Percentiles rank a stretch among this genome's conserved stretches.
Evolutionary conservation across 1,139 yeast genomes (phyloP).

Genomic region (Eremothecium coryli): DNA sequence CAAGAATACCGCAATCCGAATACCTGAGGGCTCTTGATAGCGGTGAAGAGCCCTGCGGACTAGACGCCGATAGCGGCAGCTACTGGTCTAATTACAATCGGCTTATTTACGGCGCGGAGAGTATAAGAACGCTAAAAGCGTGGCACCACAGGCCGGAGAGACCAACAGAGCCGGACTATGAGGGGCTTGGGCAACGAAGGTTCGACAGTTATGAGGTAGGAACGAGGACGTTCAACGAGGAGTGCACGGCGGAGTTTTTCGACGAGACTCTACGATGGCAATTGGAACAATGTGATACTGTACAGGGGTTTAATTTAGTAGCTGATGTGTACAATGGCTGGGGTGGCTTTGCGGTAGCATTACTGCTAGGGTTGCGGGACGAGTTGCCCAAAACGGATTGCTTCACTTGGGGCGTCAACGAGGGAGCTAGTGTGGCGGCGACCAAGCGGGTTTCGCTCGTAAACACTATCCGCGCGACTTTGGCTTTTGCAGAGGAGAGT

Average conservation of each 20-base stretch:
- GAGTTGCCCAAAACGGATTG: slow-evolving; percentile 59
- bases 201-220: slow-evolving; percentile 43
- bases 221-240: slow-evolving; percentile 37
- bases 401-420: slow-evolving; percentile 47
- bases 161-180: slow-evolving; percentile 28
- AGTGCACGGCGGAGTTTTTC: slow-evolving; percentile 38
- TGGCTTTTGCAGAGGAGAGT: slow-evolving; percentile 20
- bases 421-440: slow-evolving; percentile 22
- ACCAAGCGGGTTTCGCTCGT: slow-evolving; percentile 10
- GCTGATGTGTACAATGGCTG: slow-evolving; percentile 71
- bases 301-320: slow-evolving; percentile 60
- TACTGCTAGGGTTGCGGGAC: slow-evolving; percentile 51
- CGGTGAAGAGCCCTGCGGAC: slow-evolving; percentile 33
- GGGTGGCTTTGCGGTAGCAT: slow-evolving; percentile 63
- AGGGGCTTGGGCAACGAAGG: slow-evolving; percentile 16
- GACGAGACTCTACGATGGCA: slow-evolving; percentile 52
- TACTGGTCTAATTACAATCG: slow-evolving; percentile 82
- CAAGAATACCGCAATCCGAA: slow-evolving; percentile 37
- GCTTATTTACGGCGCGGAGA: slow-evolving; percentile 56
- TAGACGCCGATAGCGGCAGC: slow-evolving; percentile 38
- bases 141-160: slow-evolving; percentile 40
- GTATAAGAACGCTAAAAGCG: slow-evolving; percentile 43
- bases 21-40: slow-evolving; percentile 58
- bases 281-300: slow-evolving; percentile 68
- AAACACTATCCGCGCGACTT: slow-evolving; percentile 23